These are phyloP conservation scores for Trifolium pratense DNA, from an alignment of 306 rosid species.

Conservation along the genomic window DNA sequence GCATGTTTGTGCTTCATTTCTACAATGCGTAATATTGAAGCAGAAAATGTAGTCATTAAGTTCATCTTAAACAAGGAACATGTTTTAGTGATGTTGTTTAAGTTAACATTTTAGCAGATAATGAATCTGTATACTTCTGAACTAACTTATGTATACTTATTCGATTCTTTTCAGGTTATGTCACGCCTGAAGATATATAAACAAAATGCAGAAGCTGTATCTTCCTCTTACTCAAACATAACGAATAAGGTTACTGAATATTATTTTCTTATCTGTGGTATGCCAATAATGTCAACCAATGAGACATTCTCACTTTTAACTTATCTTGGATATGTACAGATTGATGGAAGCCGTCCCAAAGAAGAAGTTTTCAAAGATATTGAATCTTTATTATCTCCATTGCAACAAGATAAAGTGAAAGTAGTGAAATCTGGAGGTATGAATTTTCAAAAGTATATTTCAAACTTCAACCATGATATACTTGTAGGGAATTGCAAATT, in stretches of 20 bases:
- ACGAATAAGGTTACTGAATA: slow-evolving; percentile 63
- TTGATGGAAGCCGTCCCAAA: slow-evolving; percentile 78
- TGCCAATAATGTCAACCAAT: slow-evolving; percentile 29
- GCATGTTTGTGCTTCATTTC: slow-evolving; percentile 20
- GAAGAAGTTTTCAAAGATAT: slow-evolving; percentile 73
- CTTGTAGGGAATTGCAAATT: slow-evolving; percentile 9
- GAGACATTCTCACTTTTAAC: slow-evolving; percentile 10
- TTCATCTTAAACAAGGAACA: too few species aligned
- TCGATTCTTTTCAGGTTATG: slow-evolving; percentile 61
- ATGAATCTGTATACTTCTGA: slow-evolving; percentile 20
- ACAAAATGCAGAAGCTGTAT: slow-evolving; percentile 75
- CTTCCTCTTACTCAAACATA: slow-evolving; percentile 67
- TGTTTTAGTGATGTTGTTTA: too few species aligned
- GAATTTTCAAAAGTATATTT: slow-evolving; percentile 34
- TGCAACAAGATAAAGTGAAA: slow-evolving; percentile 57
- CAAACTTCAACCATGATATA: slow-evolving; percentile 1
- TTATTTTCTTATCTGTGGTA: slow-evolving; percentile 26
- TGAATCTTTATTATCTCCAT: slow-evolving; percentile 63
- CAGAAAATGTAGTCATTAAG: slow-evolving; percentile 32
- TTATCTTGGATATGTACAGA: slow-evolving; percentile 52
- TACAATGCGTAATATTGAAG: slow-evolving; percentile 11
- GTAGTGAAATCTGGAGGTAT: slow-evolving; percentile 59
- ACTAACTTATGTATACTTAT: slow-evolving; percentile 13
- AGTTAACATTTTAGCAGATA: background rate
- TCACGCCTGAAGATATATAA: slow-evolving; percentile 81